Evolutionary conservation across 306 rosid genomes (phyloP).

Genomic region (Vigna trinervia): DNA sequence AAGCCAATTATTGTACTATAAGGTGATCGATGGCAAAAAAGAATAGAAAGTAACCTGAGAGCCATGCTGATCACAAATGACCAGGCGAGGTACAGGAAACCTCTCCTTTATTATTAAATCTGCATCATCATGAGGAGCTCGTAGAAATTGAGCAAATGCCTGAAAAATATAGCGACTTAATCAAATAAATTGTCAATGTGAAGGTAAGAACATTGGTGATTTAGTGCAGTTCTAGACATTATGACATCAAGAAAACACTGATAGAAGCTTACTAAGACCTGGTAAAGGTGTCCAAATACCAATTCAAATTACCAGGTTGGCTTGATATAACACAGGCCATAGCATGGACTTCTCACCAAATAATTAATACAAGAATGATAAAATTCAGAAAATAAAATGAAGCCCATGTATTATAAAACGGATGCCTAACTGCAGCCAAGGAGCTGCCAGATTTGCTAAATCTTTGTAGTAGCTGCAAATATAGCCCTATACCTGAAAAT

Average conservation of each 20-base stretch:
- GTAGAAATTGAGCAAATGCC: slow-evolving; percentile 93
- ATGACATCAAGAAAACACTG: background rate
- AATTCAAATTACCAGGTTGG: slow-evolving; percentile 4
- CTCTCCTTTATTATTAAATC: slow-evolving; percentile 82
- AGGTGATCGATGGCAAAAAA: slow-evolving; percentile 13
- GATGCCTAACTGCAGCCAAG: background rate
- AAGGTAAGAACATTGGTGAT: slow-evolving; percentile 30
- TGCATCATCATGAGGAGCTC: slow-evolving; percentile 81
- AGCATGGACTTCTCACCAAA: background rate
- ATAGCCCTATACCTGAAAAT: background rate
- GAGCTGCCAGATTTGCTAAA: background rate
- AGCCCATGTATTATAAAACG: background rate
- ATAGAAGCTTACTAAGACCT: slow-evolving; percentile 11
- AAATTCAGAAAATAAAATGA: slow-evolving; percentile 5
- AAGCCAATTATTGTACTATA: slow-evolving; percentile 1
- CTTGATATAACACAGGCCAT: background rate
- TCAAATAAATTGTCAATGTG: slow-evolving; percentile 37
- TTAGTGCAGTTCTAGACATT: slow-evolving; percentile 20
- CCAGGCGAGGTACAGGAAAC: slow-evolving; percentile 96
- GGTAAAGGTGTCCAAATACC: background rate
- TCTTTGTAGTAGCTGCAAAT: background rate
- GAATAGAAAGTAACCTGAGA: slow-evolving; percentile 73
- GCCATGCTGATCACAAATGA: slow-evolving; percentile 95
- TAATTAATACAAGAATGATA: background rate
- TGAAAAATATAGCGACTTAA: slow-evolving; percentile 45